phyloP scores from a whole-genome alignment of 495 filamentous ascomycete genomes.

The Amorphotheca resinae region DNA sequence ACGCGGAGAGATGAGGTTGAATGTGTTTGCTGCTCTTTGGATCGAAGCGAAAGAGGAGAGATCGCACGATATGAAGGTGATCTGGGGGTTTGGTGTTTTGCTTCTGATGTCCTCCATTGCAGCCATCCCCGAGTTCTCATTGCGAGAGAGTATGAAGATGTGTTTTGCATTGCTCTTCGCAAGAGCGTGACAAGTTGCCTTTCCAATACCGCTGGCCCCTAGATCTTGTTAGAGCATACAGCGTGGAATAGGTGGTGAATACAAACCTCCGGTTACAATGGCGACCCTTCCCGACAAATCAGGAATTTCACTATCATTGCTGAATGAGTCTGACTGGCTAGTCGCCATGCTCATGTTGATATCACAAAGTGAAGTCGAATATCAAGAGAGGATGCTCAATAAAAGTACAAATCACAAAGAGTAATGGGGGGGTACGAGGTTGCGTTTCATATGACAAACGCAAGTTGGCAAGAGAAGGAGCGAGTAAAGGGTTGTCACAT shows the following conservation, averaged over 20 bases:
- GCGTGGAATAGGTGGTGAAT: neutral
- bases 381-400: no score
- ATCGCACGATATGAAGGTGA: slow-evolving; percentile 10
- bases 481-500: no score
- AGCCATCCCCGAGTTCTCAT: slow-evolving; percentile 33
- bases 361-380: no score
- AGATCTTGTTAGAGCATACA: neutral
- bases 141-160: slow-evolving; percentile 53
- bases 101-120: slow-evolving; percentile 34
- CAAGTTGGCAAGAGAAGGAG: no score
- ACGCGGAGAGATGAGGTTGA: slow-evolving; percentile 12
- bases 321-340: neutral
- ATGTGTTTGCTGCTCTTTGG: neutral
- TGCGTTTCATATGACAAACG: no score
- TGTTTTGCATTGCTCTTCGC: slow-evolving; percentile 29
- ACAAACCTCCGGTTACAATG: slow-evolving; percentile 50
- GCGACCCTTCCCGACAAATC: slow-evolving; percentile 45
- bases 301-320: slow-evolving; percentile 43
- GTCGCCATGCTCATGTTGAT: no score
- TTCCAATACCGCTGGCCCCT: neutral
- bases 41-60: slow-evolving; percentile 11
- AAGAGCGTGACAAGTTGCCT: neutral
- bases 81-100: neutral
- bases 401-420: no score
- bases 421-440: no score